A percentile compares a stretch with the other conserved stretches of the same genome.
phyloP scores from a whole-genome alignment of 768 basidiomycete species.

The Boletus subparvulus region DNA sequence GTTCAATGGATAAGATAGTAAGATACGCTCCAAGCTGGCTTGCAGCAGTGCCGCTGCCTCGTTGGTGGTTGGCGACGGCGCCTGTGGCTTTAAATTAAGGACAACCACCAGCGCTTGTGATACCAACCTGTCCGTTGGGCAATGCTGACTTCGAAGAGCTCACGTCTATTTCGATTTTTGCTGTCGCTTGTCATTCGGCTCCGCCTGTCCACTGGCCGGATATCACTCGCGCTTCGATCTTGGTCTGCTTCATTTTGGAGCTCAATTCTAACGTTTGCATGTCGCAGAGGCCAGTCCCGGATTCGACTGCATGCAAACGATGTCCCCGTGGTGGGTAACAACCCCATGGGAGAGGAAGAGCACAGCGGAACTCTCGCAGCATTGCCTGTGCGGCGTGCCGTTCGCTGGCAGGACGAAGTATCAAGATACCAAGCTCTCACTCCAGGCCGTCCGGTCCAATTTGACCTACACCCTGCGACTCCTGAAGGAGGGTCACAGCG shows the following conservation, averaged over 20 bases:
- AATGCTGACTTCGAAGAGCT: not conserved
- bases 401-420: not conserved
- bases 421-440: not conserved
- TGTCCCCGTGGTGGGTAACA: not conserved
- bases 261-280: not conserved
- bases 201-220: not conserved
- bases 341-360: not conserved
- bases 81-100: too few relatives aligned
- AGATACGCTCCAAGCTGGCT: too few relatives aligned
- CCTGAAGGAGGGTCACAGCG: constrained; percentile 12
- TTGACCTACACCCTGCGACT: not conserved
- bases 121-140: not conserved
- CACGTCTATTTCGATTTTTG: not conserved
- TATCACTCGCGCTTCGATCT: constrained; percentile 1
- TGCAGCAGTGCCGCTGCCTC: too few relatives aligned
- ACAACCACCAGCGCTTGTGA: not conserved
- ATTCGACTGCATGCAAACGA: not conserved
- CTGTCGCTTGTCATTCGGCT: constrained; percentile 4
- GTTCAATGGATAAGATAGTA: too few relatives aligned
- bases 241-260: constrained; percentile 3
- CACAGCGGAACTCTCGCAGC: constrained; percentile 3
- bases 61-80: too few relatives aligned
- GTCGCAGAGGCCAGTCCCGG: not conserved
- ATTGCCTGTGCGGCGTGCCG: not conserved
- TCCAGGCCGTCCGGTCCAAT: too few relatives aligned